These are phyloP conservation scores for Phytophthora aleatoria DNA, from an alignment of 352 stramenopile species.

Conservation along the genomic window DNA sequence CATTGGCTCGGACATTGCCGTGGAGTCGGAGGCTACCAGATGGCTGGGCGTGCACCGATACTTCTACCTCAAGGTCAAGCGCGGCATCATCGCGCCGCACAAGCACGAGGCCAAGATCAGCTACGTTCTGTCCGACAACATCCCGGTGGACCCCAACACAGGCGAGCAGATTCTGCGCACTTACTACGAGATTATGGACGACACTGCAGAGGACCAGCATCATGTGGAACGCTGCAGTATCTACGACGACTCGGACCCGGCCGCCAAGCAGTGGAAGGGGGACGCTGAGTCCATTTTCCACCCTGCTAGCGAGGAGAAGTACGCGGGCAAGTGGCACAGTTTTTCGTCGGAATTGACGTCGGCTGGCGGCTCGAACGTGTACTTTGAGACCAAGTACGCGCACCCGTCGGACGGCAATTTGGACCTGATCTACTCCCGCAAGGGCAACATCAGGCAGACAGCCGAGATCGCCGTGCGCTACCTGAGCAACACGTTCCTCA, in stretches of 20 bases:
- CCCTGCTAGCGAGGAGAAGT: constrained; percentile 66
- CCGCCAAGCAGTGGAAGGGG: constrained; percentile 61
- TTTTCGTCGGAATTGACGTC: constrained; percentile 59
- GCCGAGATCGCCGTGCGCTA: constrained; percentile 61
- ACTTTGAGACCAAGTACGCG: constrained; percentile 82
- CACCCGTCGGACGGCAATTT: constrained; percentile 83
- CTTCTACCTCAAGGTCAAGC: constrained; percentile 76
- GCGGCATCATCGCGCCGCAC: constrained; percentile 53
- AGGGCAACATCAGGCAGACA: constrained; percentile 51
- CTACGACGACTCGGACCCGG: constrained; percentile 58
- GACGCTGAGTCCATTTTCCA: constrained; percentile 64
- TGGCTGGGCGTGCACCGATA: constrained; percentile 80
- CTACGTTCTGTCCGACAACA: constrained; percentile 72
- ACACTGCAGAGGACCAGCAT: constrained; percentile 66
- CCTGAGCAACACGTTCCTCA: constrained; percentile 55
- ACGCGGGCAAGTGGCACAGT: constrained; percentile 52
- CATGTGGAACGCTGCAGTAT: constrained; percentile 79
- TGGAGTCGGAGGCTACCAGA: constrained; percentile 72
- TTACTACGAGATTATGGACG: constrained; percentile 73
- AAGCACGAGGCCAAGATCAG: constrained; percentile 65
- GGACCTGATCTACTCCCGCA: constrained; percentile 75
- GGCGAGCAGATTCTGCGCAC: constrained; percentile 66
- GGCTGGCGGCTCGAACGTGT: constrained; percentile 74
- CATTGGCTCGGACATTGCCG: constrained; percentile 74
- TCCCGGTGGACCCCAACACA: constrained; percentile 43